These are phyloP conservation scores for Quercus cerris DNA, from an alignment of 306 rosid species.

Conservation along the genomic window DNA sequence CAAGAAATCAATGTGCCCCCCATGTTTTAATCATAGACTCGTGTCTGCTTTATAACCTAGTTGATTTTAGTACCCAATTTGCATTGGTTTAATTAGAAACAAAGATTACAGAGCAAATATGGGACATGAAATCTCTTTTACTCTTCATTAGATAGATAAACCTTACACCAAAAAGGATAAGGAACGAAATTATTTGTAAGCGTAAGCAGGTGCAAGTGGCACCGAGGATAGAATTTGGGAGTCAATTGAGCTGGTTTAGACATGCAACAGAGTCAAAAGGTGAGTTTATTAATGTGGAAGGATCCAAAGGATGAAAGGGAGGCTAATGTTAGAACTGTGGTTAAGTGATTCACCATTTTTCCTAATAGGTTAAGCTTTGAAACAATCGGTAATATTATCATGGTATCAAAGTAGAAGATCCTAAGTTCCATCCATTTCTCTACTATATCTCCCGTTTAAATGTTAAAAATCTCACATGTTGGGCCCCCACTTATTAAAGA, in stretches of 20 bases:
- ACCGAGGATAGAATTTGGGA: background rate
- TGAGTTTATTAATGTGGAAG: background rate
- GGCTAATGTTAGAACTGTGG: background rate
- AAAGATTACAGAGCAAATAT: background rate
- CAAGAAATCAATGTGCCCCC: no score
- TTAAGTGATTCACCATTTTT: no score
- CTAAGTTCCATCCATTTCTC: no score
- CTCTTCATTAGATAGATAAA: background rate
- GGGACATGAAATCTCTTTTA: background rate
- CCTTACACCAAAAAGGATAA: background rate
- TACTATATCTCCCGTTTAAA: no score
- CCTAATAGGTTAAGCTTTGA: no score
- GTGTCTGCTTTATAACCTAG: no score
- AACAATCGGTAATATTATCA: no score
- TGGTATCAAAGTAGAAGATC: no score
- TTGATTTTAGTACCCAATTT: background rate
- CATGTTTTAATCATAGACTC: background rate
- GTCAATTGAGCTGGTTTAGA: background rate
- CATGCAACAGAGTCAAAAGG: background rate
- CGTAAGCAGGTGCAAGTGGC: background rate
- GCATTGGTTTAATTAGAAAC: background rate
- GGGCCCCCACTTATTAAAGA: no score
- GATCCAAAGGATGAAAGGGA: background rate
- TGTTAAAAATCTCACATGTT: no score
- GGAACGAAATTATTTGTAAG: no score